phyloP scores from a whole-genome alignment of 176 grass and related monocot genomes.

The Aegilops tauschii region DNA sequence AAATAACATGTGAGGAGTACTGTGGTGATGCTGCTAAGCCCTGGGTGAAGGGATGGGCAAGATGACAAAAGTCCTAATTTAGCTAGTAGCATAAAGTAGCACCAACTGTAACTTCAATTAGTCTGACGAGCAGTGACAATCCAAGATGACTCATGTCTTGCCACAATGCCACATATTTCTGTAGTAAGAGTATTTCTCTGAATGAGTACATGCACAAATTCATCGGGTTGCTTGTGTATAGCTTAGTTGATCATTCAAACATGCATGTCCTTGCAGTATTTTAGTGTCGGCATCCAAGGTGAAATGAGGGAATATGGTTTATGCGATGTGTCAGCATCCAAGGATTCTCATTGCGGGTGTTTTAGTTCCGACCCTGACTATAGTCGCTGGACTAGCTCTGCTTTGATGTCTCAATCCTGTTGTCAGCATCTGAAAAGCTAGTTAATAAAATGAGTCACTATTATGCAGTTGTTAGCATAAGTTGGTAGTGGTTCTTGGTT shows the following conservation, averaged over 20 bases:
- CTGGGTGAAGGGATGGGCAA: neutral
- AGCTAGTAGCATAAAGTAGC: neutral
- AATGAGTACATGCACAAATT: neutral
- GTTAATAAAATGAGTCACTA: neutral
- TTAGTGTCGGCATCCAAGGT: neutral
- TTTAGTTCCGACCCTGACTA: neutral
- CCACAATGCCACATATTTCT: neutral
- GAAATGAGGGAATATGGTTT: neutral
- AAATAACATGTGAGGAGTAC: neutral
- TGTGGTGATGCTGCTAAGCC: neutral
- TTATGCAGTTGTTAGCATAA: neutral
- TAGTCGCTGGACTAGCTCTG: neutral
- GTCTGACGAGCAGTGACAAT: neutral
- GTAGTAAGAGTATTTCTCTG: neutral
- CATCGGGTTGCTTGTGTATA: neutral
- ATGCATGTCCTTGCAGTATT: neutral
- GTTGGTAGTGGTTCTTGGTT: neutral
- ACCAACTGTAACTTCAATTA: neutral
- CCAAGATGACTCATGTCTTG: neutral
- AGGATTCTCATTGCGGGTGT: neutral
- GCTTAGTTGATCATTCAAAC: neutral
- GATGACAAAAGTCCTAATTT: neutral
- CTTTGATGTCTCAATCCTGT: slow-evolving; percentile 3
- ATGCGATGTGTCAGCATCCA: neutral
- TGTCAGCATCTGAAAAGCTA: neutral